Base-by-base conservation (phyloP, 345 rosid genomes). In the Citrus inodora region DNA sequence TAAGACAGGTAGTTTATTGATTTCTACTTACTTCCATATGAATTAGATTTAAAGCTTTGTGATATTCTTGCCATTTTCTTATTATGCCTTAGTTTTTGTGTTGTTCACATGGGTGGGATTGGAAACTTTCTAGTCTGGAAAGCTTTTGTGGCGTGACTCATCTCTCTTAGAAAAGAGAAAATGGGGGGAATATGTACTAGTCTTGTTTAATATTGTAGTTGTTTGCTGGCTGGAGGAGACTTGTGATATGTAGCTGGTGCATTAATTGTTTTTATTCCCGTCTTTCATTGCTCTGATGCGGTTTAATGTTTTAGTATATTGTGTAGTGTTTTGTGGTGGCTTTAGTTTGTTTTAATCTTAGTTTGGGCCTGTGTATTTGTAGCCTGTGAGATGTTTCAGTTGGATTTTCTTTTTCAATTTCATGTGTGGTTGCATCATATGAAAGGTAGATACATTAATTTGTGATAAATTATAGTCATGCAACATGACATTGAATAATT, bases 1-100 rank as follows among this genome's bases (percentile, higher is more conserved):
- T 94, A 72, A 88, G 97, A 88, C 97, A 92, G 91, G 98, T 94
- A 74, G 3, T 55, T 55, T 14, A 25, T n/a, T 24, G 1, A 13
- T 46, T 24, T 71, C 64, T 65, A 17, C 19, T 40, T 25, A 9
- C 17, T 9, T 14, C 25, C 0, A 42, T 69, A 24, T 6, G 2
- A 16, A 27, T 62, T 62, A 27, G 28, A 32, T 14, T 33, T 1
- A 17, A 33, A n/a, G 1, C 11, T 64, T 7, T 19, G 9, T 65
- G 46, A 17, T 33, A 32, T 28, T 30, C 24, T 30, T 30, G 33
- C 0, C 24, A 19, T 64, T 6, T 64, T 32, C 9, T 0, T 63
- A 5, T 63, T 30, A 1, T 30, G 9, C 33, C 32, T 63, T 30
- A 28, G 14, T 14, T 6, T 13, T 2, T 53, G 22, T 53, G 58